Evolutionary conservation across 305 asterid species (phyloP).

Genomic region (Fraxinus greggii): DNA sequence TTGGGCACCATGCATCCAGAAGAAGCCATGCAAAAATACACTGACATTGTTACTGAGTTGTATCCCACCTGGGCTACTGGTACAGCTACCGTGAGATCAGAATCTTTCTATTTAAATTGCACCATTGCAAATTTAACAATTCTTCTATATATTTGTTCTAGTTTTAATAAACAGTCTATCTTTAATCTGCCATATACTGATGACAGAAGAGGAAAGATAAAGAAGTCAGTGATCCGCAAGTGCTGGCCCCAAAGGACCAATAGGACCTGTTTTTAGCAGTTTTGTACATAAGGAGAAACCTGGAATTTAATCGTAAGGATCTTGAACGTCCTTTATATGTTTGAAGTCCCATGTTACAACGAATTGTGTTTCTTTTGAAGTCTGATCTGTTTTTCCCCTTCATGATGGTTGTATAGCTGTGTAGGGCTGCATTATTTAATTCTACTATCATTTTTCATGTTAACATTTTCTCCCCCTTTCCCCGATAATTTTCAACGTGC

Average conservation of each 20-base stretch:
- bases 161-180: constrained; percentile 8
- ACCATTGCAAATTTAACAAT: background rate
- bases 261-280: constrained; percentile 95
- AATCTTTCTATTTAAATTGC: constrained; percentile 21
- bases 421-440: background rate
- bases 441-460: background rate
- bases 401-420: background rate
- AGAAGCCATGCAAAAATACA: constrained; percentile 92
- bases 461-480: background rate
- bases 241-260: constrained; percentile 68
- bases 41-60: constrained; percentile 73
- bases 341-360: background rate
- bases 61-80: constrained; percentile 85
- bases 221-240: constrained; percentile 38
- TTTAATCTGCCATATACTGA: constrained; percentile 12
- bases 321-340: constrained; percentile 15
- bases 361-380: constrained; percentile 10
- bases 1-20: constrained; percentile 92
- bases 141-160: background rate
- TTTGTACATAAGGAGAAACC: constrained; percentile 70
- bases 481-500: background rate
- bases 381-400: constrained; percentile 3
- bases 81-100: constrained; percentile 54
- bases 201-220: constrained; percentile 53
- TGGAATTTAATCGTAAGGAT: constrained; percentile 71